Conservation (phyloP, 331 rosid species). For the Stylosanthes scabra region DNA sequence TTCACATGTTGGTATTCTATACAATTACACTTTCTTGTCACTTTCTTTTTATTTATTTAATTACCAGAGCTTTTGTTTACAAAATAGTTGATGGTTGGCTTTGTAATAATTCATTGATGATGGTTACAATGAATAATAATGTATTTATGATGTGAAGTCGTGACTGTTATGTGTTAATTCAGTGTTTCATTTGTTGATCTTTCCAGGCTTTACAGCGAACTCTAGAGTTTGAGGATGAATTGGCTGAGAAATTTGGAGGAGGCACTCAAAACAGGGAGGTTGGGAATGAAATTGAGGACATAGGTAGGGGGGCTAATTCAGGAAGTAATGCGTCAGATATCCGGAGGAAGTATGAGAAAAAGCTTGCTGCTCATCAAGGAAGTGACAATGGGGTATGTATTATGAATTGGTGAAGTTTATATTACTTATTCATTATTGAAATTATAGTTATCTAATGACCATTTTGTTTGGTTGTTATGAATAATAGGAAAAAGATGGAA, state of each 20-base stretch:
- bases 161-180: constrained; percentile 35
- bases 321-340: constrained; percentile 82
- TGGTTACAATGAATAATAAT: neutral
- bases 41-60: constrained; percentile 1
- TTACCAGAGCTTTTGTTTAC: constrained; percentile 4
- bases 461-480: constrained; percentile 43
- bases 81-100: constrained; percentile 11
- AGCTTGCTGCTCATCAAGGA: constrained; percentile 89
- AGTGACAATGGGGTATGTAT: constrained; percentile 66
- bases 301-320: constrained; percentile 69
- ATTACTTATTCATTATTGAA: constrained; percentile 10
- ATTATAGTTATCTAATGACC: constrained; percentile 30
- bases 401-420: constrained; percentile 35
- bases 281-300: constrained; percentile 86
- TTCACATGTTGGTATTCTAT: constrained; percentile 22
- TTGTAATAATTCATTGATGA: constrained; percentile 20
- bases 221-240: constrained; percentile 96
- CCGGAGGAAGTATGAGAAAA: constrained; percentile 91
- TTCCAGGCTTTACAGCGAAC: constrained; percentile 96
- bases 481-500: constrained; percentile 74
- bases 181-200: constrained; percentile 42
- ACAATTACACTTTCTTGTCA: constrained; percentile 11
- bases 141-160: constrained; percentile 21
- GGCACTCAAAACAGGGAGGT: constrained; percentile 83
- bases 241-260: constrained; percentile 98